Conservation (phyloP, 176 grass and related monocot species). For the Musa schizocarpa region DNA sequence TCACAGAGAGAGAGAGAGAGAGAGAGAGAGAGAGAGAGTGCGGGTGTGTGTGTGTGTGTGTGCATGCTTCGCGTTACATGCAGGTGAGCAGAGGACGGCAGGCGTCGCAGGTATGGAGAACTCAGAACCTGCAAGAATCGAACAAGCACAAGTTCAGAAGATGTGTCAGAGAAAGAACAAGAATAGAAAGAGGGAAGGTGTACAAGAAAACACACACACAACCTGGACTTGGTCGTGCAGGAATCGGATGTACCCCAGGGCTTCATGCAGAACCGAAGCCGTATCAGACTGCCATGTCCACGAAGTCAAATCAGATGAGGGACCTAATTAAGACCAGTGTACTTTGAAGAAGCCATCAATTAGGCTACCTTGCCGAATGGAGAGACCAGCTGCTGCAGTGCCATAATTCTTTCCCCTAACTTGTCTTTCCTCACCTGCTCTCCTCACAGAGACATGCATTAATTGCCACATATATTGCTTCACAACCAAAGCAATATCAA, state of each 20-base stretch:
- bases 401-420: conserved; percentile 67
- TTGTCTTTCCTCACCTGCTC: conserved; percentile 53
- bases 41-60: too few species aligned
- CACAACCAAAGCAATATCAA: background rate
- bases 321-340: background rate
- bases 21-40: too few species aligned
- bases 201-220: background rate
- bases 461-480: background rate
- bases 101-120: conserved; percentile 70
- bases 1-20: too few species aligned
- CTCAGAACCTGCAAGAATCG: conserved; percentile 55
- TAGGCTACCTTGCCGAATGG: conserved; percentile 66
- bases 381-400: conserved; percentile 77
- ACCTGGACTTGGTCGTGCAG: conserved; percentile 91
- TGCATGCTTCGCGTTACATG: conserved; percentile 19
- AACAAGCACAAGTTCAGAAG: too few species aligned
- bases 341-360: conserved; percentile 2
- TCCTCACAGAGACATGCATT: too few species aligned
- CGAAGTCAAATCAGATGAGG: conserved; percentile 22
- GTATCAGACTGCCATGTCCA: conserved; percentile 67
- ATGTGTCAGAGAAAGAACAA: background rate
- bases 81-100: conserved; percentile 40
- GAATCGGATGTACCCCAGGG: conserved; percentile 96
- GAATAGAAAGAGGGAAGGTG: background rate
- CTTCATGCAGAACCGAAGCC: conserved; percentile 88